These are phyloP conservation scores for Lichtheimia corymbifera DNA, from an alignment of 371 early-diverging fungal genomes.

Conservation along the genomic window DNA sequence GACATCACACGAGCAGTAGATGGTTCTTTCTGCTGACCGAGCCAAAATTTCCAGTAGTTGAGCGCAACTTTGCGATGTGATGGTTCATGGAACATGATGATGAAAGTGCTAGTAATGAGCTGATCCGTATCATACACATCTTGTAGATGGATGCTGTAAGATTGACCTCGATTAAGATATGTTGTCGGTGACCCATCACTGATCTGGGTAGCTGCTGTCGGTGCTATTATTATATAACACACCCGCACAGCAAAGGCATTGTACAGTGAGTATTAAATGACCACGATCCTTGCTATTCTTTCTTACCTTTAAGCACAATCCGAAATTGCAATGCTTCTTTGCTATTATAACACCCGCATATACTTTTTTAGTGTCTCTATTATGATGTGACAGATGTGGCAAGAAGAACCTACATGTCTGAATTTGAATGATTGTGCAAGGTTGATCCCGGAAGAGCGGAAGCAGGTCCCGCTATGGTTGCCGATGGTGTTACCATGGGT, in stretches of 20 bases:
- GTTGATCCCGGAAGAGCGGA: neutral
- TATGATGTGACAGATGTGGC: too few relatives aligned
- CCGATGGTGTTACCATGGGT: neutral
- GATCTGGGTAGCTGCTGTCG: slow-evolving; percentile 37
- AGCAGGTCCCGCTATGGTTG: neutral
- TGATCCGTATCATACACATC: slow-evolving; percentile 41
- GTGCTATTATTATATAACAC: slow-evolving; percentile 19
- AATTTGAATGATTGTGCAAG: too few relatives aligned
- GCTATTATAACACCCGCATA: too few relatives aligned
- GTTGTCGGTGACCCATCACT: slow-evolving; percentile 53
- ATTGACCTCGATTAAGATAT: slow-evolving; percentile 70
- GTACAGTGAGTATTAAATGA: too few relatives aligned
- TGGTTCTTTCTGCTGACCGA: slow-evolving; percentile 68
- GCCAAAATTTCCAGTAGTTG: slow-evolving; percentile 81
- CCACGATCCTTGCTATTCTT: too few relatives aligned
- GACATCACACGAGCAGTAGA: slow-evolving; percentile 67
- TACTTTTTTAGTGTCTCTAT: too few relatives aligned
- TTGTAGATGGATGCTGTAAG: slow-evolving; percentile 45
- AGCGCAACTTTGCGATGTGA: slow-evolving; percentile 68
- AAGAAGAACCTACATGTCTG: too few relatives aligned
- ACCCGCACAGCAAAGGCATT: neutral
- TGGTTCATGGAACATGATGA: slow-evolving; percentile 74
- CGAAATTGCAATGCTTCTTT: too few relatives aligned
- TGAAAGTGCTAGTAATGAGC: slow-evolving; percentile 58
- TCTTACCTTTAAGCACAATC: too few relatives aligned